phyloP scores from a whole-genome alignment of 2,329 filamentous ascomycete genomes.

The Diaporthe helianthi region DNA sequence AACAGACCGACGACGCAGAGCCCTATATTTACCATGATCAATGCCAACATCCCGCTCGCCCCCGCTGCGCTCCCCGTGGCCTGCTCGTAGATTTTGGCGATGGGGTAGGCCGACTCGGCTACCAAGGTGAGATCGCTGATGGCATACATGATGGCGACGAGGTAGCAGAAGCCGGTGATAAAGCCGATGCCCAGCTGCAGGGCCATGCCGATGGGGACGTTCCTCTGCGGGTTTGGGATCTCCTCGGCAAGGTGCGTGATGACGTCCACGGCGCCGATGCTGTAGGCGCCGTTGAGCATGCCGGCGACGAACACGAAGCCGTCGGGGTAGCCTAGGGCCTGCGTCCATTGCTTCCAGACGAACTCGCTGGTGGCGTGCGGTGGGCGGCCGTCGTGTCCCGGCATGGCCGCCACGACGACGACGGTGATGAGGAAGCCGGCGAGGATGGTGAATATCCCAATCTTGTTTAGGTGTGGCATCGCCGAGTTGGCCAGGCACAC shows the following conservation, averaged over 20 bases:
- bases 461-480: slow-evolving; percentile 59
- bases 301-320: slow-evolving; percentile 51
- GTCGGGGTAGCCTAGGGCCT: slow-evolving; percentile 49
- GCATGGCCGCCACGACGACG: slow-evolving; percentile 62
- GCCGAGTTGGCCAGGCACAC: slow-evolving; percentile 63
- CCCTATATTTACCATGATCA: slow-evolving; percentile 49
- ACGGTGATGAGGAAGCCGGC: slow-evolving; percentile 62
- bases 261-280: slow-evolving; percentile 71
- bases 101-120: slow-evolving; percentile 62
- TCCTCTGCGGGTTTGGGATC: slow-evolving; percentile 58
- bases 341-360: slow-evolving; percentile 51
- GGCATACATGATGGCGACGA: slow-evolving; percentile 63
- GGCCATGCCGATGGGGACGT: slow-evolving; percentile 61
- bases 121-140: slow-evolving; percentile 62
- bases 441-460: slow-evolving; percentile 58
- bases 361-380: slow-evolving; percentile 45
- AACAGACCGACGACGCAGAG: slow-evolving; percentile 47
- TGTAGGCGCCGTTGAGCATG: slow-evolving; percentile 71
- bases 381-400: slow-evolving; percentile 42
- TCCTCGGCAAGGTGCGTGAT: slow-evolving; percentile 71
- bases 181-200: slow-evolving; percentile 60
- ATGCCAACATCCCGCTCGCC: slow-evolving; percentile 56
- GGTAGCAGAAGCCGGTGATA: slow-evolving; percentile 58
- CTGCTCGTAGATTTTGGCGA: slow-evolving; percentile 71
- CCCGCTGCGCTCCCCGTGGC: slow-evolving; percentile 59